Evolutionary conservation across 257 asterid genomes (phyloP).

Genomic region (Nicotiana sylvestris): DNA sequence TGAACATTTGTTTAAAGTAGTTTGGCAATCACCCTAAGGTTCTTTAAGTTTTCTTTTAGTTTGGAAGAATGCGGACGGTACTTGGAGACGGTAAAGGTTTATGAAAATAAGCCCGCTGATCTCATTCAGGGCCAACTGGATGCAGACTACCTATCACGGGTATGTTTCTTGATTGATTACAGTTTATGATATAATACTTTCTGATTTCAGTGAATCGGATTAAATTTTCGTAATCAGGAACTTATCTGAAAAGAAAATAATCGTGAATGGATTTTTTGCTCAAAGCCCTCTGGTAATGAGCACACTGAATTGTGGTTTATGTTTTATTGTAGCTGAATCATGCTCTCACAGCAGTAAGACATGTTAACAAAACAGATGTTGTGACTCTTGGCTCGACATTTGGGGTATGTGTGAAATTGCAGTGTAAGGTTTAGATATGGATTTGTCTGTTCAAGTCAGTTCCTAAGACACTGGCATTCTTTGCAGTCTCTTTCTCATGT

Average conservation of each 20-base stretch:
- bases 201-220: background rate
- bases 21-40: background rate
- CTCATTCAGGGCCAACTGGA: constrained; percentile 98
- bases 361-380: constrained; percentile 97
- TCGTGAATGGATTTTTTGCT: background rate
- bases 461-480: background rate
- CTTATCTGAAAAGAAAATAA: background rate
- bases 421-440: background rate
- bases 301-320: constrained; percentile 11
- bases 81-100: constrained; percentile 91
- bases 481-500: constrained; percentile 76
- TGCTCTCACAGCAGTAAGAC: constrained; percentile 85
- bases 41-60: constrained; percentile 31
- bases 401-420: constrained; percentile 56
- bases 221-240: background rate
- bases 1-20: background rate
- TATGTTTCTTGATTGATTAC: constrained; percentile 16
- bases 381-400: constrained; percentile 97
- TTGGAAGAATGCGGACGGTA: constrained; percentile 98
- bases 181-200: background rate
- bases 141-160: constrained; percentile 88
- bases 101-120: constrained; percentile 93
- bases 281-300: background rate
- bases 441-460: background rate
- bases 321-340: constrained; percentile 54